Evolutionary conservation across 2,329 filamentous ascomycete genomes (phyloP).

Genomic region (Metarhizium guizhouense): DNA sequence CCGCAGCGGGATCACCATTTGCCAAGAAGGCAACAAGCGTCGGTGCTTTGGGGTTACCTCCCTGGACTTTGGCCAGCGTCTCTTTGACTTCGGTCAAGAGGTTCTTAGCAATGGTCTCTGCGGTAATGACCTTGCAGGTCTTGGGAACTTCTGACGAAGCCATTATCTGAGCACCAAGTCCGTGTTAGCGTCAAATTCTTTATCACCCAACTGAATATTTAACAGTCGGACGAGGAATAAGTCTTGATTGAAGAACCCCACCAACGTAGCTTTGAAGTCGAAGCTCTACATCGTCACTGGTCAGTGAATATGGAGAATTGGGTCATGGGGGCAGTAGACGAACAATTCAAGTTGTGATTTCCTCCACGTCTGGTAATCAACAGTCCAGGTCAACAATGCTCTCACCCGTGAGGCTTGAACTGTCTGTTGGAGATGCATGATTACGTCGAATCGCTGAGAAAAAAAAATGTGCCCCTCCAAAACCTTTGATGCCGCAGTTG

Average conservation of each 20-base stretch:
- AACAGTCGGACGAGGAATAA: not conserved
- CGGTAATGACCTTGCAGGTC: constrained; percentile 89
- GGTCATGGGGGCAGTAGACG: not conserved
- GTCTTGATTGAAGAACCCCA: not conserved
- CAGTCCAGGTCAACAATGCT: not conserved
- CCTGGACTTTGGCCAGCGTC: constrained; percentile 62
- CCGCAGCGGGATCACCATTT: constrained; percentile 81
- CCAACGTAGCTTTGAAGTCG: not conserved
- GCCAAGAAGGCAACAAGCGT: constrained; percentile 86
- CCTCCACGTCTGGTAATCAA: not conserved
- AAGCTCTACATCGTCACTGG: constrained; percentile 1
- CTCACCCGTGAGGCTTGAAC: constrained; percentile 3
- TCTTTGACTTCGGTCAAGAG: constrained; percentile 71
- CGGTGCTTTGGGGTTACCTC: constrained; percentile 47
- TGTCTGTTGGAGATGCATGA: not conserved
- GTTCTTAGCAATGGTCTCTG: constrained; percentile 75
- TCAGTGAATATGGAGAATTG: not conserved
- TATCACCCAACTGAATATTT: not conserved
- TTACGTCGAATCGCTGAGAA: not conserved
- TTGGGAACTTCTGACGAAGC: constrained; percentile 36
- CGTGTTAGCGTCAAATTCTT: not conserved
- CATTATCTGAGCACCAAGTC: constrained; percentile 10
- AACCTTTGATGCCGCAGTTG: constrained; percentile 4
- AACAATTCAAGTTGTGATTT: not conserved
- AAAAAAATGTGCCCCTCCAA: constrained; percentile 16